These are phyloP conservation scores for Priceomyces castillae DNA, from an alignment of 805 yeast species.

Conservation along the genomic window DNA sequence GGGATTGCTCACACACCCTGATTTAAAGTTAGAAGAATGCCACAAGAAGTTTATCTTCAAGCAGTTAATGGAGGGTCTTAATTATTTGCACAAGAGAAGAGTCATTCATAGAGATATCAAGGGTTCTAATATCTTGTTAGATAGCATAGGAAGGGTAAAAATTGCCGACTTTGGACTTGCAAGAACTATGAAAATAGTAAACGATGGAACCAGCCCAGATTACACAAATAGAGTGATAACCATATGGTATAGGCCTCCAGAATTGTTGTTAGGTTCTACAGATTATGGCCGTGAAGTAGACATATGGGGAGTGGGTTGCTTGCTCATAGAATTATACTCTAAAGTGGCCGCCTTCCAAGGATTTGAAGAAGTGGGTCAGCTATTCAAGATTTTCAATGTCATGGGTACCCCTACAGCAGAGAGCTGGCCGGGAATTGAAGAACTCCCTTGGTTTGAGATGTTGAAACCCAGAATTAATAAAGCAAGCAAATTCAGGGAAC, in stretches of 20 bases:
- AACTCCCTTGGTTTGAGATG: constrained; percentile 92
- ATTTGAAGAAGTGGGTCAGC: constrained; percentile 80
- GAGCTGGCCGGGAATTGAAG: constrained; percentile 75
- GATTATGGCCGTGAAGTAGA: constrained; percentile 89
- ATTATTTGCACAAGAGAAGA: constrained; percentile 63
- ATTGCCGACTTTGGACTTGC: constrained; percentile 86
- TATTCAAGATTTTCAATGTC: constrained; percentile 68
- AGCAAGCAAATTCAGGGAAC: constrained; percentile 24
- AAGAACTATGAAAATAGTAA: constrained; percentile 62
- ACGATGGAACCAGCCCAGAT: constrained; percentile 57
- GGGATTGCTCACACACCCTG: constrained; percentile 78
- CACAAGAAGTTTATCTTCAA: constrained; percentile 65
- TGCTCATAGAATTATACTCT: constrained; percentile 76
- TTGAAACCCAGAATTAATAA: constrained; percentile 54
- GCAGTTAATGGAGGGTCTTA: constrained; percentile 66
- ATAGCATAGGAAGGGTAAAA: constrained; percentile 59
- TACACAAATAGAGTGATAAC: constrained; percentile 96
- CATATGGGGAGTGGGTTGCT: constrained; percentile 96
- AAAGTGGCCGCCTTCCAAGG: constrained; percentile 83
- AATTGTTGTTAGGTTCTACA: constrained; percentile 84
- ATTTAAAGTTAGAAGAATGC: constrained; percentile 56
- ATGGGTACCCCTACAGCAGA: constrained; percentile 82
- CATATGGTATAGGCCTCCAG: constrained; percentile 97
- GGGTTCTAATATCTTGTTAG: constrained; percentile 72
- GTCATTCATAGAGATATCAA: constrained; percentile 80